A percentile compares a stretch with the other conserved stretches of the same genome.
These are phyloP conservation scores for Ramalina intermedia DNA, from an alignment of 495 filamentous ascomycete genomes.

Conservation along the genomic window DNA sequence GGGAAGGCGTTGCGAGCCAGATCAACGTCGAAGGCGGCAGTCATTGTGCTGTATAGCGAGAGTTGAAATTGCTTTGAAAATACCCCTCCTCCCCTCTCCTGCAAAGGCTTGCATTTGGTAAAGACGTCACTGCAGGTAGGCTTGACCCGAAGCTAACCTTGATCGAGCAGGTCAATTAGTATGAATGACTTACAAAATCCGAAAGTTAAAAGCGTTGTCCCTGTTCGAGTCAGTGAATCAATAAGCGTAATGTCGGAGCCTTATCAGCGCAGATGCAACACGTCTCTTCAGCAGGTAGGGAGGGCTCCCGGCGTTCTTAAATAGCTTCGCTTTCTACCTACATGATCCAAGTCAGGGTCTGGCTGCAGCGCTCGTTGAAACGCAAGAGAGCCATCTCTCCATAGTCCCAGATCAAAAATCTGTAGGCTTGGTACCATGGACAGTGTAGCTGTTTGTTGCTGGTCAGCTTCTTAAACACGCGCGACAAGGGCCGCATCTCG, in stretches of 20 bases:
- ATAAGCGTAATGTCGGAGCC: too few relatives aligned
- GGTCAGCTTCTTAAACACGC: not conserved
- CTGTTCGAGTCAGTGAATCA: too few relatives aligned
- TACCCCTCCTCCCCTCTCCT: too few relatives aligned
- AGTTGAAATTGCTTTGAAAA: not conserved
- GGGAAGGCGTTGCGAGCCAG: conserved; percentile 48
- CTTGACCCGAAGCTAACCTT: too few relatives aligned
- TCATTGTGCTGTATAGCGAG: not conserved
- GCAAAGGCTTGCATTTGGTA: too few relatives aligned
- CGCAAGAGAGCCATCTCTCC: not conserved
- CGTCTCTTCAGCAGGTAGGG: too few relatives aligned
- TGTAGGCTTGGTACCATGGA: conserved; percentile 7
- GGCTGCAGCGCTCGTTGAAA: not conserved
- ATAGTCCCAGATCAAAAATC: not conserved
- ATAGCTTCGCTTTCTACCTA: not conserved
- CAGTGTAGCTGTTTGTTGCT: not conserved
- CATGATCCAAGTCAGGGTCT: not conserved
- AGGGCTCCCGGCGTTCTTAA: not conserved
- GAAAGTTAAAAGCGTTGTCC: too few relatives aligned
- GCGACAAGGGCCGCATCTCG: too few relatives aligned
- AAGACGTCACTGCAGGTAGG: too few relatives aligned
- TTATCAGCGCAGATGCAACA: too few relatives aligned
- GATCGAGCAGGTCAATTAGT: too few relatives aligned
- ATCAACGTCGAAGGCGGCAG: conserved; percentile 33
- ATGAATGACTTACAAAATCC: too few relatives aligned